Conservation (phyloP, 306 rosid species). For the Cucurbita argyrosperma region DNA sequence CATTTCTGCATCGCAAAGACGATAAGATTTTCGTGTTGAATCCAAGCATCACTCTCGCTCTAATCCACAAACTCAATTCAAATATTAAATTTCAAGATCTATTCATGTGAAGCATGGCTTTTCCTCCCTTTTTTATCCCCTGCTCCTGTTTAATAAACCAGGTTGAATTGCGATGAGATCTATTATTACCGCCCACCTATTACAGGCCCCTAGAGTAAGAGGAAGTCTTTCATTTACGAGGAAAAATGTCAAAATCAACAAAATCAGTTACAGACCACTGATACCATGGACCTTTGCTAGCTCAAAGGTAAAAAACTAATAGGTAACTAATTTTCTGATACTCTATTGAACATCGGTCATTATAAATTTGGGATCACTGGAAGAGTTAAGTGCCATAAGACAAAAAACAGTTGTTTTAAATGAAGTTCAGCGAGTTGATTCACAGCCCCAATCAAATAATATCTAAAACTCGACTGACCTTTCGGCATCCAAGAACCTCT, state of each 20-base stretch:
- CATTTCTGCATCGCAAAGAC: neutral
- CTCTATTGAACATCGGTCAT: neutral
- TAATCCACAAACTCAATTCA: neutral
- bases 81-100: neutral
- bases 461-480: slow-evolving; percentile 32
- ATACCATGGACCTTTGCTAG: neutral
- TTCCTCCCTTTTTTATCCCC: neutral
- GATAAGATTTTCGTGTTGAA: neutral
- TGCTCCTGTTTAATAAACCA: neutral
- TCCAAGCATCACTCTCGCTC: neutral
- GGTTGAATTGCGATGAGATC: neutral
- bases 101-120: neutral
- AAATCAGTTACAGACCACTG: neutral
- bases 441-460: neutral
- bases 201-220: neutral
- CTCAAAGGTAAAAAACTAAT: neutral
- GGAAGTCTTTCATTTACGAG: neutral
- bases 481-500: slow-evolving; percentile 98
- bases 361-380: neutral
- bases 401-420: neutral
- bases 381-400: neutral
- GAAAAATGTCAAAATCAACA: neutral
- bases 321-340: neutral
- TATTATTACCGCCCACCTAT: neutral
- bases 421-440: neutral